Percentiles rank a stretch among this genome's conserved stretches.
These are phyloP conservation scores for Lecanosticta acicola DNA, from an alignment of 2,329 filamentous ascomycete species.

Conservation along the genomic window DNA sequence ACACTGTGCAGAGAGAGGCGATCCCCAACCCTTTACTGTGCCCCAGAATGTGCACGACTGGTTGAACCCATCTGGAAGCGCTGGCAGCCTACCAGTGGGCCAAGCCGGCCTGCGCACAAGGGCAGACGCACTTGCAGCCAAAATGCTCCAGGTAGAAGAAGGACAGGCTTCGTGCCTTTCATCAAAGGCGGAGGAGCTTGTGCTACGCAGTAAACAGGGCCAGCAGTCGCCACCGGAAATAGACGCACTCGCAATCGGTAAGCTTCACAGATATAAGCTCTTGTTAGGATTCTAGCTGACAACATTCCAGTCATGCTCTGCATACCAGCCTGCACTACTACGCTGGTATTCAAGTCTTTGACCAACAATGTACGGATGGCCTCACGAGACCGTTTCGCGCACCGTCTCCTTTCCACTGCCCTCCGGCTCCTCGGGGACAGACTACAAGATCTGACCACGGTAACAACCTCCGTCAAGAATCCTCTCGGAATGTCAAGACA, in stretches of 20 bases:
- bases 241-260: conserved; percentile 2
- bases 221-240: neutral
- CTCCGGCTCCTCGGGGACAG: conserved; percentile 4
- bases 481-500: neutral
- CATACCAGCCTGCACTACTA: conserved; percentile 5
- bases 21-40: conserved; percentile 1
- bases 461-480: conserved; percentile 2
- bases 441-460: conserved; percentile 7
- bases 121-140: neutral
- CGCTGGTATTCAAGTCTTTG: conserved; percentile 4
- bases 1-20: conserved; percentile 3
- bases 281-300: neutral
- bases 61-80: neutral
- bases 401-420: conserved; percentile 2
- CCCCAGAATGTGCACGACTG: conserved; percentile 3
- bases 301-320: conserved; percentile 10
- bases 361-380: conserved; percentile 1
- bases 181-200: too few relatives aligned
- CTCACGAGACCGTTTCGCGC: conserved; percentile 6
- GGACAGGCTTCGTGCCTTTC: neutral
- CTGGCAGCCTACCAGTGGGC: neutral
- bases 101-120: neutral
- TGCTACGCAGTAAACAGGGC: too few relatives aligned
- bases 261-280: neutral
- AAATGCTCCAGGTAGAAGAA: neutral